Conservation (phyloP, 2,329 filamentous ascomycete species). For the Amylocarpus encephaloides region DNA sequence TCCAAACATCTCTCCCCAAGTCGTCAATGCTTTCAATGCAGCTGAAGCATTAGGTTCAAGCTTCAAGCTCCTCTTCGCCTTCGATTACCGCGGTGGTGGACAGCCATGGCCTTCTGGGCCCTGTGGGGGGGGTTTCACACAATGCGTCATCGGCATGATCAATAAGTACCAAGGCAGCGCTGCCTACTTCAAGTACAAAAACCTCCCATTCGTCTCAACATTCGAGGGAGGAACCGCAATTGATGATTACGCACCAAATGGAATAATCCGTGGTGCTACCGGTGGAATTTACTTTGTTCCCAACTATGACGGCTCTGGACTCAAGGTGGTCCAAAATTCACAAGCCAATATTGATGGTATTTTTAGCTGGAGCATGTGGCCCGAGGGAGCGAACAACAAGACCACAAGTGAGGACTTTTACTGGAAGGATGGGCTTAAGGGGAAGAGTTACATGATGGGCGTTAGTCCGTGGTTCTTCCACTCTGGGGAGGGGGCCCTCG, state of each 20-base stretch:
- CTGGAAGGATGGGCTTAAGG: conserved; percentile 34
- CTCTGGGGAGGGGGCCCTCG: conserved; percentile 49
- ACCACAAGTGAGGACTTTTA: conserved; percentile 33
- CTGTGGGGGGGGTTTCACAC: conserved; percentile 11
- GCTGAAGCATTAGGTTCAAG: conserved; percentile 24
- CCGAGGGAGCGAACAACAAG: conserved; percentile 32
- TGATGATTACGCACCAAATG: conserved; percentile 36
- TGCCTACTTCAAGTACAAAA: conserved; percentile 35
- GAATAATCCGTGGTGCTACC: conserved; percentile 33
- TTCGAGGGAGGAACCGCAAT: conserved; percentile 45
- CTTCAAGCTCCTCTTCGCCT: conserved; percentile 31
- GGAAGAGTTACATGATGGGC: conserved; percentile 46
- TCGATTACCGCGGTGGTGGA: conserved; percentile 31
- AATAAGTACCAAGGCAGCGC: conserved; percentile 29
- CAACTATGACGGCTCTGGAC: conserved; percentile 39
- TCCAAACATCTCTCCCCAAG: conserved; percentile 30
- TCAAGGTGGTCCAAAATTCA: conserved; percentile 24
- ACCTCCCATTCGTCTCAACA: conserved; percentile 42
- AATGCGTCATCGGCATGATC: conserved; percentile 24
- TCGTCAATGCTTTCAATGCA: conserved; percentile 31
- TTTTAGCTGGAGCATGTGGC: conserved; percentile 41
- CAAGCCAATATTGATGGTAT: conserved; percentile 33
- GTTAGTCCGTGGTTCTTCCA: conserved; percentile 57
- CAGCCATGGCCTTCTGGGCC: conserved; percentile 23
- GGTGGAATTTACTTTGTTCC: conserved; percentile 39